Evolutionary conservation across 495 filamentous ascomycete species (phyloP).

Genomic region (Penicillium flavigenum): DNA sequence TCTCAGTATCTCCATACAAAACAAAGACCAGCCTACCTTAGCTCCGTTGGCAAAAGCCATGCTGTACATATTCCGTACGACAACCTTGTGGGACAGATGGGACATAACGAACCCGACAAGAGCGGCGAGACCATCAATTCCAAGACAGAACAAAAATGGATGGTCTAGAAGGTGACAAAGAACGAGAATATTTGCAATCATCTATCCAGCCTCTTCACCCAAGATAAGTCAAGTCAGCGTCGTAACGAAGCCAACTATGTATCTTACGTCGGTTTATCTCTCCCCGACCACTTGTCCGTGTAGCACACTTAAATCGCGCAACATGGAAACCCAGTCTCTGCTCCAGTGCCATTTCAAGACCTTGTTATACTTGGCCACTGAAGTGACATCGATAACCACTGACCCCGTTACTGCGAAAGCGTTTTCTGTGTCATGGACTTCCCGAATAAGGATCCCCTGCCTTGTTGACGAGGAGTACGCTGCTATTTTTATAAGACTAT

Average conservation of each 20-base stretch:
- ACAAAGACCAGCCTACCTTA: background rate
- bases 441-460: background rate
- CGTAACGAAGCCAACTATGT: constrained; percentile 3
- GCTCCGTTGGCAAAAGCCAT: background rate
- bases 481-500: background rate
- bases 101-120: constrained; percentile 5
- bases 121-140: background rate
- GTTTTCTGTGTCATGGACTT: background rate
- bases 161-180: background rate
- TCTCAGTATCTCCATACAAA: constrained; percentile 4
- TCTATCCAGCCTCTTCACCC: background rate
- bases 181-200: background rate
- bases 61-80: constrained; percentile 14
- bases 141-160: background rate
- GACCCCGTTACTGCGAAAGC: background rate
- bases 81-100: constrained; percentile 15
- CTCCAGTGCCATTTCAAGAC: background rate
- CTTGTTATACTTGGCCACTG: background rate
- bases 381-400: background rate
- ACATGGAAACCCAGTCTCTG: constrained; percentile 9
- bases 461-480: background rate
- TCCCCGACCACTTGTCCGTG: background rate
- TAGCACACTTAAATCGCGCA: constrained; percentile 9
- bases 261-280: background rate
- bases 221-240: background rate